Evolutionary conservation across 768 basidiomycete genomes (phyloP), one percentile per base, ranked within the genome.

Genomic region (Boletales sp.): DNA sequence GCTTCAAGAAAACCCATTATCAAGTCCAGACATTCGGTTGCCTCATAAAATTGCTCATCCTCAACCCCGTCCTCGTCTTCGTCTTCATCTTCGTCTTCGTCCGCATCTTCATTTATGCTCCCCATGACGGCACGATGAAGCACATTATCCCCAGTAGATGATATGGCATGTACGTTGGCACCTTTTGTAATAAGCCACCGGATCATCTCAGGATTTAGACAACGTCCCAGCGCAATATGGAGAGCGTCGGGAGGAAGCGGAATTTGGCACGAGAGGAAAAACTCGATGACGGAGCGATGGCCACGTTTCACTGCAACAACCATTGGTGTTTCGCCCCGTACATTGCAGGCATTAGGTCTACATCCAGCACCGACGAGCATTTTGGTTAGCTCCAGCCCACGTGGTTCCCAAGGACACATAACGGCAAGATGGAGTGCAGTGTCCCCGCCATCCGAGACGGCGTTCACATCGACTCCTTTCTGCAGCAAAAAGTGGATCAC

Each of bases 311-410:
- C 21, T 25, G 21, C 21, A 25, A 3, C 21, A 25, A 25, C 21
- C 21, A 25, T 25, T 5, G 21, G 21, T 3, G 21, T 25, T 25
- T 25, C 21, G 5, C 21, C 21, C 21, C 21, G 21, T 25, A 3
- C 21, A 5, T 25, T 25, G 21, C 21, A 25, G 21, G 21, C 21
- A 25, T 5, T 25, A 25, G 21, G 21, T 25, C 21, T 25, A 28
- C 46, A 49, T 28, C 54, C 54, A 11, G 46, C 54, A 6, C 42
- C 32, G 8, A 56, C 2, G 1, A 56, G 54, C 8, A 56, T 18
- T 34, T 36, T 10, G 5, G 33, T 42, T 3, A 48, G 25, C 25
- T 41, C 48, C n/a, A 48, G 15, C 13, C 31, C n/a, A 5, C 48
- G 48, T 14, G 48, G 31, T 42, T 48, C 48, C 48, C 40, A 48